Conservation (phyloP, 495 filamentous ascomycete genomes). For the Aspergillus olivimuriae region DNA sequence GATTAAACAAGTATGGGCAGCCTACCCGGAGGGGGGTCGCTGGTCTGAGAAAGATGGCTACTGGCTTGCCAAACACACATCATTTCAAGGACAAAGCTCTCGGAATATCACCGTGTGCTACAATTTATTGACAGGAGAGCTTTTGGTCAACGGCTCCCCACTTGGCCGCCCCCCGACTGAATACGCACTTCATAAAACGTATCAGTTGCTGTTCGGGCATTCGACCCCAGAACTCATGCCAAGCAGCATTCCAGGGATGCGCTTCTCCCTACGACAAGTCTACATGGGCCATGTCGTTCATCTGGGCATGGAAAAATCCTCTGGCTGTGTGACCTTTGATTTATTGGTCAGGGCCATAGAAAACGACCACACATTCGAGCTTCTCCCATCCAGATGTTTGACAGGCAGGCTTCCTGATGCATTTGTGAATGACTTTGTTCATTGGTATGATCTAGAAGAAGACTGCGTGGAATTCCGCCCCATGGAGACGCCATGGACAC, state of each 20-base stretch:
- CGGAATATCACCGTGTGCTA: too few species aligned
- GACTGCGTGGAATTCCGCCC: constrained; percentile 46
- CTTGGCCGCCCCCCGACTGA: constrained; percentile 41
- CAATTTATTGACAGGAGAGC: constrained; percentile 48
- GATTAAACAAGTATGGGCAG: constrained; percentile 31
- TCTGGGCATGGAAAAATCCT: constrained; percentile 22
- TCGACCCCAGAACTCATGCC: constrained; percentile 34
- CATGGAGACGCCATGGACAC: constrained; percentile 7
- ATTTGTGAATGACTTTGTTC: constrained; percentile 43
- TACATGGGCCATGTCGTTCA: constrained; percentile 28
- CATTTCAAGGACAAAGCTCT: too few species aligned
- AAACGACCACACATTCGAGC: constrained; percentile 25
- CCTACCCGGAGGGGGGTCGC: constrained; percentile 17
- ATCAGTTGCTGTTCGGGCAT: constrained; percentile 36
- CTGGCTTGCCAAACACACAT: too few species aligned
- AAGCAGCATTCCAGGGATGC: constrained; percentile 34
- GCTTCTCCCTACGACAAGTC: constrained; percentile 30
- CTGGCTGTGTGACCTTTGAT: constrained; percentile 5
- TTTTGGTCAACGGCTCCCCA: constrained; percentile 51
- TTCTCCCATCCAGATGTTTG: constrained; percentile 38
- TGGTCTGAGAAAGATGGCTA: too few species aligned
- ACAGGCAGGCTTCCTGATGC: constrained; percentile 34
- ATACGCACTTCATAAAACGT: constrained; percentile 38
- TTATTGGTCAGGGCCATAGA: constrained; percentile 15
- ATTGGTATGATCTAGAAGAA: constrained; percentile 50